phyloP scores from a whole-genome alignment of 352 stramenopile genomes.

The Phytophthora sp. region DNA sequence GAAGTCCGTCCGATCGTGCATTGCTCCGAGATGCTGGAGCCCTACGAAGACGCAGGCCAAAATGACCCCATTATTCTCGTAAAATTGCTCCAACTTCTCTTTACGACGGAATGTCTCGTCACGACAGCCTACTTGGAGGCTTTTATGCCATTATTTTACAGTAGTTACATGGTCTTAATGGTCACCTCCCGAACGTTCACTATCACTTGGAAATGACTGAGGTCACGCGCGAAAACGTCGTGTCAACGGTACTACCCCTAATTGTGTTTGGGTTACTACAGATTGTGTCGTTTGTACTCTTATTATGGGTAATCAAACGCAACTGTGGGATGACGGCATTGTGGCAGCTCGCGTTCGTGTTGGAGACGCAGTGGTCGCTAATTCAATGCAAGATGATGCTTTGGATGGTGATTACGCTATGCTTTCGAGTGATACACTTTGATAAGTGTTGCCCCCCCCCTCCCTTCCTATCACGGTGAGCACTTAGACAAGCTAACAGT shows the following conservation, averaged over 20 bases:
- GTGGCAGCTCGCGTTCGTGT: conserved; percentile 8
- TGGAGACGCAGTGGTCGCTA: conserved; percentile 9
- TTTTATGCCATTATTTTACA: conserved; percentile 17
- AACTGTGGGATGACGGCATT: conserved; percentile 1
- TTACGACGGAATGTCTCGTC: conserved; percentile 16
- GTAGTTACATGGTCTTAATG: conserved; percentile 11
- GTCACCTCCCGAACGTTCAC: conserved; percentile 3
- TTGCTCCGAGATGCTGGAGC: background rate
- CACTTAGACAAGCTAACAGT: background rate
- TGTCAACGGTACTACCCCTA: background rate
- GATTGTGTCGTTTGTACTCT: background rate
- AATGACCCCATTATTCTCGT: background rate
- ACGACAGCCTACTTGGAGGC: conserved; percentile 12
- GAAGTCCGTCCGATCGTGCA: background rate
- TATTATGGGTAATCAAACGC: conserved; percentile 1
- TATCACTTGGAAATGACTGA: conserved; percentile 14
- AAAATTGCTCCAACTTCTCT: conserved; percentile 3
- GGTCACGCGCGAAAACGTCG: conserved; percentile 4
- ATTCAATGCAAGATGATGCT: conserved; percentile 19
- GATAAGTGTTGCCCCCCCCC: background rate
- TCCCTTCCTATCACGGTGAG: background rate
- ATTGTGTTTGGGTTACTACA: conserved; percentile 8
- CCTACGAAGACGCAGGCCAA: background rate
- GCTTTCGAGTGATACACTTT: conserved; percentile 14
- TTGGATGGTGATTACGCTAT: conserved; percentile 16